Conservation (phyloP, 129 eudicot genomes). For the Ambrosia trifida region DNA sequence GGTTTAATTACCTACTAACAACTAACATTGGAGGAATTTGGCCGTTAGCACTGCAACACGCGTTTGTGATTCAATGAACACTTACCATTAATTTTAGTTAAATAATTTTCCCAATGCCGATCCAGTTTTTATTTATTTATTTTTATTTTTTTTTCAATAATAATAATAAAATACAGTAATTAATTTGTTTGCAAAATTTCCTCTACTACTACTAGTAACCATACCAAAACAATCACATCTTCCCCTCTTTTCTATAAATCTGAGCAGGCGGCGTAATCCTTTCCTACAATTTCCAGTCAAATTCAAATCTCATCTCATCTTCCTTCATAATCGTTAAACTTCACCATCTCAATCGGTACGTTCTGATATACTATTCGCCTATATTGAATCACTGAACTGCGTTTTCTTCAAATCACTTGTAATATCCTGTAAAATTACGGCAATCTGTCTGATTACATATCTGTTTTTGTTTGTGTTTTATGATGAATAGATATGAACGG, state of each 20-base stretch:
- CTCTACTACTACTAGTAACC: not conserved
- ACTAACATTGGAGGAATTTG: no score
- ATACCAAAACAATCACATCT: not conserved
- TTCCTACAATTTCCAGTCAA: conserved; percentile 2
- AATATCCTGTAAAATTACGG: not conserved
- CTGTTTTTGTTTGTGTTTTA: conserved; percentile 11
- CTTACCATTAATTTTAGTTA: no score
- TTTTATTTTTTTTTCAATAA: no score
- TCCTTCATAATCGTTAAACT: conserved; percentile 13
- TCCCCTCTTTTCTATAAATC: conserved; percentile 10
- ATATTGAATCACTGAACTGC: conserved; percentile 25
- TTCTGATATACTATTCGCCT: conserved; percentile 7
- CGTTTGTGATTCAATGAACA: no score
- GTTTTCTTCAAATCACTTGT: not conserved
- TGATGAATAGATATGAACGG: conserved; percentile 43
- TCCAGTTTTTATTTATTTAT: no score
- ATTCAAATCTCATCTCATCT: not conserved
- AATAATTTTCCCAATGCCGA: no score
- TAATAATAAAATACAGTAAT: no score
- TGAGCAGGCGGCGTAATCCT: conserved; percentile 6
- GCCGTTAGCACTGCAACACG: no score
- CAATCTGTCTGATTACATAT: not conserved
- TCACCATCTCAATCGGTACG: conserved; percentile 27
- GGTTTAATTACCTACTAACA: no score
- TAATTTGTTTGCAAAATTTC: not conserved